These are phyloP conservation scores for Dalbergia cochinchinensis DNA, from an alignment of 306 rosid species.

Conservation along the genomic window DNA sequence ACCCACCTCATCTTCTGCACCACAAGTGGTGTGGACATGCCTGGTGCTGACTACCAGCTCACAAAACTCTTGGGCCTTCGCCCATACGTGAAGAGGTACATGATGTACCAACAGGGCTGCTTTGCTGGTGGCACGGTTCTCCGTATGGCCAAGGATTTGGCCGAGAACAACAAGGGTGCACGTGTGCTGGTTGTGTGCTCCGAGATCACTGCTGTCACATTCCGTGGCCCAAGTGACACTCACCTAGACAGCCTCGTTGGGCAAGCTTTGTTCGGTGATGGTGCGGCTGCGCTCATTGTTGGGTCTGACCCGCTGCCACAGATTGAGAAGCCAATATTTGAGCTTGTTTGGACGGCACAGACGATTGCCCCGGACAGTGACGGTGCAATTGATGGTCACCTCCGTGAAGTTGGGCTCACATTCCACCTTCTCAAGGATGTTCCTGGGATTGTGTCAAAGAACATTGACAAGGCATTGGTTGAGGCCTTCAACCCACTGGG, in stretches of 20 bases:
- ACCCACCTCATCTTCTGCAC: conserved; percentile 79
- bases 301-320: conserved; percentile 66
- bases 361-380: conserved; percentile 75
- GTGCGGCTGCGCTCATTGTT: conserved; percentile 55
- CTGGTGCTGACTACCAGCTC: conserved; percentile 75
- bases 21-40: conserved; percentile 86
- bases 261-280: conserved; percentile 50
- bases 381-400: conserved; percentile 56
- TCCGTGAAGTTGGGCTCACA: conserved; percentile 47
- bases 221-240: conserved; percentile 45
- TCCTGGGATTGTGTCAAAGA: conserved; percentile 47
- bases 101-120: conserved; percentile 74
- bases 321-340: conserved; percentile 65
- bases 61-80: conserved; percentile 77
- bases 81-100: conserved; percentile 70
- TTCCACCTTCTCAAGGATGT: conserved; percentile 53
- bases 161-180: conserved; percentile 48
- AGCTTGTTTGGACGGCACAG: conserved; percentile 68
- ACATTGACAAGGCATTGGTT: conserved; percentile 33
- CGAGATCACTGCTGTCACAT: conserved; percentile 46
- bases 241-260: conserved; percentile 49
- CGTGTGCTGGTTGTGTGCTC: conserved; percentile 50
- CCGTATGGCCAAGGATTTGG: conserved; percentile 52
- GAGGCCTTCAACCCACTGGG: conserved; percentile 45
- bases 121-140: conserved; percentile 52